Base-by-base conservation (phyloP, 2,329 filamentous ascomycete species). In the Graphilbum sp. region DNA sequence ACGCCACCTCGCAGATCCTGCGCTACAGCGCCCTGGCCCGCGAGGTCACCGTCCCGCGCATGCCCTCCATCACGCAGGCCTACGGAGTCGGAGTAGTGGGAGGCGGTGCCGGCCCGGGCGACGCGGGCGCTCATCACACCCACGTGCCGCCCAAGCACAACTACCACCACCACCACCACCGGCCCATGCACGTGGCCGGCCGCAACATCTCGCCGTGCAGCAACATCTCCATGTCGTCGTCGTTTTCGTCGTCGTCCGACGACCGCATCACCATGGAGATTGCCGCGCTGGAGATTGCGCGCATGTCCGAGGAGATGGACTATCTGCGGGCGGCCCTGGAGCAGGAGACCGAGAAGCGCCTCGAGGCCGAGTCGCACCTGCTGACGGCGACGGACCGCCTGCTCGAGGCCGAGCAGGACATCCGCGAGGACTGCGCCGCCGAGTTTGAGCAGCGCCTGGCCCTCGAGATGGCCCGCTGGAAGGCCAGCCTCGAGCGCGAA, bases 1-100 rank as follows among this genome's bases (percentile, higher is more conserved):
- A 96, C 52, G 86, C 90, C 12, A 98, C 90, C 0, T 92, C 84
- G 5, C 90, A 96, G 53, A 96, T 98, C 43, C 66, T 98, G 2
- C 78, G 88, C 16, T 98, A 98, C 59, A 90, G 84, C 18, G 88
- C 90, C 1, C 69, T 98, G 5, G 90, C 90, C 0, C 75, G 86
- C 17, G 88, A 96, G 59, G 82, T 96, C 11, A 92, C 88, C 0
- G 84, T 95, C 1, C 86, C 87, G 6, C 79, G 88, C 5, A 74
- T 92, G 8, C 87, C 87, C 0, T 90, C 82, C 35, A 75, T 88
- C 36, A 82, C 80, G 0, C 75, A 75, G 32, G 81, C 79, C 0
- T n/a, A n/a, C n/a, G n/a, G n/a, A n/a, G n/a, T n/a, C n/a, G n/a
- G n/a, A n/a, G 81, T 90, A 25, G 52, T 69, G 15, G 58, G 60